Conservation (phyloP, 257 asterid species). For the Gentiana straminea region DNA sequence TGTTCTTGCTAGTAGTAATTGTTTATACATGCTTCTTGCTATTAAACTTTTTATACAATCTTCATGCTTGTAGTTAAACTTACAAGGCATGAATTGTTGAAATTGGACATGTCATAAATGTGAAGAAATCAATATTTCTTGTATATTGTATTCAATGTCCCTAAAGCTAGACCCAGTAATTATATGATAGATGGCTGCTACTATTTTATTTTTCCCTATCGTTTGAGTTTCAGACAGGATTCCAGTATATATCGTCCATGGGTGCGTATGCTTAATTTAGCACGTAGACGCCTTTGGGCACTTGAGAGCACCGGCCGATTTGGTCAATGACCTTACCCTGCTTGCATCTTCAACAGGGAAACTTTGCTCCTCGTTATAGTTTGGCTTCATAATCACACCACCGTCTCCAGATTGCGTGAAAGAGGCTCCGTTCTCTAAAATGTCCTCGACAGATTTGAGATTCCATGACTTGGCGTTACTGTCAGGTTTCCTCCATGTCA, state of each 20-base stretch:
- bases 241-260: no score
- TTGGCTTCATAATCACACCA: slow-evolving; percentile 36
- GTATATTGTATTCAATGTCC: no score
- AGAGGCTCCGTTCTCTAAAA: slow-evolving; percentile 72
- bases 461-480: slow-evolving; percentile 14
- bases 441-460: slow-evolving; percentile 51
- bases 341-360: slow-evolving; percentile 49
- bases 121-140: no score
- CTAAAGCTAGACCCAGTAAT: no score
- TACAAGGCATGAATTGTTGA: no score
- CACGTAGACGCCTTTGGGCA: slow-evolving; percentile 45
- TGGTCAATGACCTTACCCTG: slow-evolving; percentile 40
- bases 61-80: no score
- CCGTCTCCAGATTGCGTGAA: slow-evolving; percentile 22
- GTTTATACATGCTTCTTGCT: no score
- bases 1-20: no score
- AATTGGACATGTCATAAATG: no score
- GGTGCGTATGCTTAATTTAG: slow-evolving; percentile 3
- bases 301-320: slow-evolving; percentile 50
- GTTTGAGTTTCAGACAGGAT: background rate
- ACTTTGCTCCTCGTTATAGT: slow-evolving; percentile 46
- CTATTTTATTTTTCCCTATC: no score
- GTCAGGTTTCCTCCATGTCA: slow-evolving; percentile 44
- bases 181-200: no score
- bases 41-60: no score